These are phyloP conservation scores for Rhypophila decipiens DNA, from an alignment of 495 filamentous ascomycete genomes.

Conservation along the genomic window DNA sequence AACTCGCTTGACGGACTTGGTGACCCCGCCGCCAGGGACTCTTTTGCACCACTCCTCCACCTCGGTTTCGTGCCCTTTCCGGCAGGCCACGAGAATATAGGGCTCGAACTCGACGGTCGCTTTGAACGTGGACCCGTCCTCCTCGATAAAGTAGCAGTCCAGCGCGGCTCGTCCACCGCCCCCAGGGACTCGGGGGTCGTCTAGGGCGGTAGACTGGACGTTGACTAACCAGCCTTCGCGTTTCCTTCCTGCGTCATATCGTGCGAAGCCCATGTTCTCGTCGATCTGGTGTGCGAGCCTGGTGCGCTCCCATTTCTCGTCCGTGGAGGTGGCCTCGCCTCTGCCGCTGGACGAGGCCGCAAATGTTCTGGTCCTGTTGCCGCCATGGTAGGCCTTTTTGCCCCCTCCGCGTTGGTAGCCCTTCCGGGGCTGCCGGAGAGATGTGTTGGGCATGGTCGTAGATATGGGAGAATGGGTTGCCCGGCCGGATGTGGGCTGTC, in stretches of 20 bases:
- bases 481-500: neutral
- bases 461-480: neutral
- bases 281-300: constrained; percentile 85
- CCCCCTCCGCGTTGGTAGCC: constrained; percentile 48
- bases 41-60: constrained; percentile 93
- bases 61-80: constrained; percentile 80
- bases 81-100: constrained; percentile 89
- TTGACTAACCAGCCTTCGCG: constrained; percentile 92
- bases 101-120: constrained; percentile 94
- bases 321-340: constrained; percentile 76
- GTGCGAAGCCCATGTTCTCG: constrained; percentile 85
- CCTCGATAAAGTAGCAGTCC: constrained; percentile 96
- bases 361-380: constrained; percentile 56
- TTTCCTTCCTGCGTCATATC: constrained; percentile 83
- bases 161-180: constrained; percentile 76
- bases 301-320: constrained; percentile 77
- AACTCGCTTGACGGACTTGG: constrained; percentile 69
- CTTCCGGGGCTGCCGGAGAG: constrained; percentile 40
- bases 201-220: constrained; percentile 80
- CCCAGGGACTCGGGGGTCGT: constrained; percentile 74
- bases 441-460: constrained; percentile 41
- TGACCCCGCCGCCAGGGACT: constrained; percentile 70
- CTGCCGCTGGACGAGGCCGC: constrained; percentile 65
- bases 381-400: constrained; percentile 51
- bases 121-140: constrained; percentile 90